A percentile compares a stretch with the other conserved stretches of the same genome.
Conservation (phyloP, 768 basidiomycete species). For the Termitomyces sp. region DNA sequence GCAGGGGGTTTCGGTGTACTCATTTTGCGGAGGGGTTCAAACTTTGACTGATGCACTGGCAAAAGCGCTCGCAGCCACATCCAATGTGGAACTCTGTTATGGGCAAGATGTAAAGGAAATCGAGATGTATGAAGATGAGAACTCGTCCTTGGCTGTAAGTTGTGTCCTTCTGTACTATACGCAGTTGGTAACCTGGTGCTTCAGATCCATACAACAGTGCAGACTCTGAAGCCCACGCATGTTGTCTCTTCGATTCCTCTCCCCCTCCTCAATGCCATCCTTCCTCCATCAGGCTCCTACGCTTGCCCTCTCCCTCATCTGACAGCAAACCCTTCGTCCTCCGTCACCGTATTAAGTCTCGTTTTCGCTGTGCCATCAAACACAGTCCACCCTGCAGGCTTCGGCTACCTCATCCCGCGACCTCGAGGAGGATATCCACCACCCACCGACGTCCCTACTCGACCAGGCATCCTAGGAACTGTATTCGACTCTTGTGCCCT, state of each 20-base stretch:
- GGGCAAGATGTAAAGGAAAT: slow-evolving; percentile 39
- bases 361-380: slow-evolving; percentile 60
- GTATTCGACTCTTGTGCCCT: slow-evolving; percentile 88
- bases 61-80: slow-evolving; percentile 34
- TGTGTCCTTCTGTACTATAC: slow-evolving; percentile 4
- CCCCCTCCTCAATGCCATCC: slow-evolving; percentile 42
- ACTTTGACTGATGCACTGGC: slow-evolving; percentile 60
- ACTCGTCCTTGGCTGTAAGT: slow-evolving; percentile 42
- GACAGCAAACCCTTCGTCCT: slow-evolving; percentile 64
- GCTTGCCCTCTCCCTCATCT: slow-evolving; percentile 55
- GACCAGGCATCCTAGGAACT: slow-evolving; percentile 68
- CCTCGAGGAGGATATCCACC: slow-evolving; percentile 52
- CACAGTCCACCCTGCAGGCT: slow-evolving; percentile 76
- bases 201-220: slow-evolving; percentile 9
- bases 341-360: slow-evolving; percentile 87
- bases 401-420: slow-evolving; percentile 92
- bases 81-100: slow-evolving; percentile 58
- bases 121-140: slow-evolving; percentile 27
- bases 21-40: slow-evolving; percentile 74
- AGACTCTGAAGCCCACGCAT: slow-evolving; percentile 47
- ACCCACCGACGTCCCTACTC: slow-evolving; percentile 13
- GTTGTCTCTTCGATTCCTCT: slow-evolving; percentile 77
- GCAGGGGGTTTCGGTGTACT: slow-evolving; percentile 71
- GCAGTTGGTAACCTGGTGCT: neutral
- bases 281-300: slow-evolving; percentile 28